Base-by-base conservation (phyloP, 2,329 filamentous ascomycete species). In the Fusarium austroafricanum region DNA sequence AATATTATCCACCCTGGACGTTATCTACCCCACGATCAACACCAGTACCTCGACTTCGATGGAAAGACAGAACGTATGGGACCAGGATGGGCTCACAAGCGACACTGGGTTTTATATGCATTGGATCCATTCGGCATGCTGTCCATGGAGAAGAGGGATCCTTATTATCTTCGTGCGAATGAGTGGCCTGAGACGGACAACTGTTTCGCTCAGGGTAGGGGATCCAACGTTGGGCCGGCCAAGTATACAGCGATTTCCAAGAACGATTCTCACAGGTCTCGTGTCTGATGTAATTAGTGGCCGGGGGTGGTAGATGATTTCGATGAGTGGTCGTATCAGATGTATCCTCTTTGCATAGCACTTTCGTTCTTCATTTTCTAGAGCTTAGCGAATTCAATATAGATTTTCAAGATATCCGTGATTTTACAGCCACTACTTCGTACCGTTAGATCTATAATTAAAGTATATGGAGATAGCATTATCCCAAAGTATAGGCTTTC, bases 1-100 rank as follows among this genome's bases (percentile, higher is more conserved):
- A 84, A 84, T 61, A 55, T 79, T 1, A 75, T 77, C 21, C 79
- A 83, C 59, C 82, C 83, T 0, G 81, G 81, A 45, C 74, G 77
- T 4, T 81, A 75, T 58, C 70, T 84, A 2, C 83, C 83, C 0
- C 64, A 66, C 38, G 67, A 80, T 47, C 73, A 76, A 26, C 77
- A 74, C 20, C 73, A 82, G 11, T 82, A 82, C 67, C 74, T 83
- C 12, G 77, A 76, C 12, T 72, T 70, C 44, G 80, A 83, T 57
- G 80, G 81, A 12, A 77, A 75, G 20, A 79, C 77, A 8, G 78
- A 75, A 35, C 65, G 67, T 2, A 67, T 72, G 70, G 71, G 71
- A 18, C 71, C 71, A 26, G 71, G 71, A 18, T 73, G 71, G 71
- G 65, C 72, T 29, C 68, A 73, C 42, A 70, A 70, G 45, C 62